Evolutionary conservation across 2,329 filamentous ascomycete species (phyloP), one percentile per base, ranked within the genome.

Genomic region (Orbilia blumenaviensis): DNA sequence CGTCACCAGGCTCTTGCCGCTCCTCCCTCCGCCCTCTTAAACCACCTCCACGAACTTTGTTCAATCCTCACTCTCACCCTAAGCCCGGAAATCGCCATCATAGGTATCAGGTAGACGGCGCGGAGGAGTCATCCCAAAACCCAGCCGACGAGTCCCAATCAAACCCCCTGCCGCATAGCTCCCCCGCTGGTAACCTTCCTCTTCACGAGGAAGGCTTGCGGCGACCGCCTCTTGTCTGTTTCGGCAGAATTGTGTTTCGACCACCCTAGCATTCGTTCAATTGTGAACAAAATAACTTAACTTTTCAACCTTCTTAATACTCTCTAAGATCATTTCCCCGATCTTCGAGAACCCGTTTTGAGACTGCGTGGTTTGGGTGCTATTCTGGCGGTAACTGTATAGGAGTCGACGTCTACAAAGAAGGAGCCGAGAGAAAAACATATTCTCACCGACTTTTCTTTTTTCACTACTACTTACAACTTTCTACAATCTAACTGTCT

Each of bases 151-250:
- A 75, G 71, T 75, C 23, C 34, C 64, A 66, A 71, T 52, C 73
- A 69, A 77, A 71, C 50, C 91, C 96, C 92, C 94, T 98, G 95
- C 95, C 95, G 95, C 94, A 99, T 99, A 98, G 93, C 92, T 96
- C 91, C 90, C 89, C 89, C 90, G 90, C 89, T 89, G 88, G 90
- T 92, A 91, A 94, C 96, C 94, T 98, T 98, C 94, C 94, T 97
- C 94, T 95, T 87, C 87, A 86, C 85, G 94, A 94, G 95, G 95
- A 94, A 96, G 95, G 95, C 93, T 97, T 93, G 92, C 93, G 91
- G 91, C 94, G 93, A 91, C 92, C 92, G 93, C 91, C 93, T 91
- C 92, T 92, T 89, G 90, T 90, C 88, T 90, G 87, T 88, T 88
- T 92, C 88, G 92, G 91, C 90, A 91, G 92, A 88, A 92, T 92